Base-by-base conservation (phyloP, 352 stramenopile genomes). In the Phytopythium sindhum region DNA sequence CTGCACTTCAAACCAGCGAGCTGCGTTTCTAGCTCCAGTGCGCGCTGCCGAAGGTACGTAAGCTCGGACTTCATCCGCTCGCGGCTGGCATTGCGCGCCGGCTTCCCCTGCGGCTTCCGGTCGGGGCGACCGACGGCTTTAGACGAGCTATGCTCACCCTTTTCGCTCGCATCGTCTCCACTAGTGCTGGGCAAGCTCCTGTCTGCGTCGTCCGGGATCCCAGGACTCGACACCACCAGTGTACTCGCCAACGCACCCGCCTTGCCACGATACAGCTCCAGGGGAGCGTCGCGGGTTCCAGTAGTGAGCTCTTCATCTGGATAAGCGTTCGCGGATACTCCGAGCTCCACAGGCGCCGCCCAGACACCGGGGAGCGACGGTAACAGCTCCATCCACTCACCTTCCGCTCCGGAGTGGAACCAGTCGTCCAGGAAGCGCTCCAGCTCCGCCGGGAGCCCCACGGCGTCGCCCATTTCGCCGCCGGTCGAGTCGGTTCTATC, bases 11-110 rank as follows among this genome's bases (percentile, higher is more conserved):
- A 24, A 10, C 47, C 37, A 9, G 35, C 33, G 24, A 79, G 66
- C 6, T 70, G 48, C 3, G 23, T 42, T 44, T 79, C 68, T 5
- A 76, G 57, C 23, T 68, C 58, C 3, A 56, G 52, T 0, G 73
- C 66, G 14, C 69, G 65, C 31, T 60, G 45, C 9, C 68, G 72
- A 7, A 79, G 55, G 19, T 53, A 60, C 29, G n/a, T 37, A 41
- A 74, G 61, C 21, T 76, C 69, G 5, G 63, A 37, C 48, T 66
- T 64, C 52, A 68, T 48, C 5, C 68, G 68, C 21, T 75, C 68
- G 42, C 65, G 72, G 4, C 42, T 64, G 24, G 47, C 52, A 19
- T 64, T 70, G 52, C 60, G 65, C 9, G 45, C 10, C 45, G 52
- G 58, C 23, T 35, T 57, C 7, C 65, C 60, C 8, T 10, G 10